Percentiles rank a stretch among this genome's conserved stretches.
These are phyloP conservation scores for Emericellopsis atlantica DNA, from an alignment of 2,329 filamentous ascomycete genomes.

Conservation along the genomic window DNA sequence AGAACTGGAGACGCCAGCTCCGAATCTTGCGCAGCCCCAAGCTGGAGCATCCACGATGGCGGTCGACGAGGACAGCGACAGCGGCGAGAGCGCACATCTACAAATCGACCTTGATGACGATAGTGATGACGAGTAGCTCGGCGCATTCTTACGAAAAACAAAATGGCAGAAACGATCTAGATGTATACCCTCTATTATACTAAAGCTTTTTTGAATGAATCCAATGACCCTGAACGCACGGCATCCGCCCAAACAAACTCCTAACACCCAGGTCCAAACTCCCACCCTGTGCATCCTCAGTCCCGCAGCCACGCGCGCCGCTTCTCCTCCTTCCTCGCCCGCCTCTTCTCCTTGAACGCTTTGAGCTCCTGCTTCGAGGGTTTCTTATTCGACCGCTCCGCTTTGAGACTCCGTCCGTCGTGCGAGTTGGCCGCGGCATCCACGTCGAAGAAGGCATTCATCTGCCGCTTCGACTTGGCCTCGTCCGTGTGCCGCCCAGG, in stretches of 20 bases:
- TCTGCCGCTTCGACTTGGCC: slow-evolving; percentile 74
- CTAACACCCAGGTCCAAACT: neutral
- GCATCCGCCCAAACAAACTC: neutral
- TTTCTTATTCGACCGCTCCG: slow-evolving; percentile 77
- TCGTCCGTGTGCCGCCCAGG: slow-evolving; percentile 76
- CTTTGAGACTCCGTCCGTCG: slow-evolving; percentile 81
- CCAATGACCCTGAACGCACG: too few species aligned
- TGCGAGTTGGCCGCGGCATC: slow-evolving; percentile 87
- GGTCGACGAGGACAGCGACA: slow-evolving; percentile 29
- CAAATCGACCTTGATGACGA: slow-evolving; percentile 47
- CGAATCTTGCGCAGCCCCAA: slow-evolving; percentile 1
- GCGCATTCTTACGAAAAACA: slow-evolving; percentile 7
- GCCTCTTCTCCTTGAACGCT: slow-evolving; percentile 80
- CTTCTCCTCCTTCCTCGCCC: slow-evolving; percentile 88
- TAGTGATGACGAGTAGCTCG: slow-evolving; percentile 23
- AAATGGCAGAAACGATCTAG: too few species aligned
- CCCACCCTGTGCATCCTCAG: slow-evolving; percentile 28
- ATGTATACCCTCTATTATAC: neutral
- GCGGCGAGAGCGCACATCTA: slow-evolving; percentile 43
- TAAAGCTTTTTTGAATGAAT: neutral
- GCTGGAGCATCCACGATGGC: neutral
- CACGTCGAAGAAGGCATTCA: slow-evolving; percentile 93
- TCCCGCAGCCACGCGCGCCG: slow-evolving; percentile 81
- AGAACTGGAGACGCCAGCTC: slow-evolving; percentile 16
- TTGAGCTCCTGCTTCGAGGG: slow-evolving; percentile 77